Evolutionary conservation across 495 filamentous ascomycete genomes (phyloP), one percentile per base, ranked within the genome.

Genomic region (Talaromyces nanjingensis): DNA sequence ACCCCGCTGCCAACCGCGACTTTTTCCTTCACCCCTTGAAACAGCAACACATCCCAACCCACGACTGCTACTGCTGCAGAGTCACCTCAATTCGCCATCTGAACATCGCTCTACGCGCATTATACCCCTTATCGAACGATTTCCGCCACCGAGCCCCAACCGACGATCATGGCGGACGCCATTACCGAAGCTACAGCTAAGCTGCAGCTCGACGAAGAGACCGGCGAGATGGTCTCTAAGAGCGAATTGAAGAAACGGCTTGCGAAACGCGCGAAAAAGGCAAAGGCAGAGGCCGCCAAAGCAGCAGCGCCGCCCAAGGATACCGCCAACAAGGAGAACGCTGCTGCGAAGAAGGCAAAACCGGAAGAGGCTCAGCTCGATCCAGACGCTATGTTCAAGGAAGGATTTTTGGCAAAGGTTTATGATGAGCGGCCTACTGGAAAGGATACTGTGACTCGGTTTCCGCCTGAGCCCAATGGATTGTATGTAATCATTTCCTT

Each of bases 381-480:
- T 65, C 83, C 87, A 0, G 81, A 91, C 63, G 77, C 84, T 64
- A 90, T 94, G 81, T 96, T 97, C 83, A 88, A 89, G 75, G 81
- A 86, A 66, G 92, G 92, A 39, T 97, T 91, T 78, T 83, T 96
- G 33, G 83, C 84, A 65, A 85, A 87, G 3, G 91, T 96, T 39
- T 93, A 89, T 80, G 83, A 90, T 61, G 88, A 91, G 75, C 84
- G 89, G 47, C 86, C 91, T 6, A 74, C 80, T 5, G 61, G 70
- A 45, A 84, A 86, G 70, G 74, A 80, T 34, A 85, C 90, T 31
- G 71, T 87, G 56, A 94, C 92, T 9, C 86, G 92, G 68, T 97
- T 98, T 74, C 94, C 94, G 6, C 94, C 94, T 16, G 96, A 98
- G 76, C 92, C 92, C 39, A 84, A 84, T 64, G 81, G 81, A 63